Base-by-base conservation (phyloP, 2,329 filamentous ascomycete species). In the Zymoseptoria tritici region DNA sequence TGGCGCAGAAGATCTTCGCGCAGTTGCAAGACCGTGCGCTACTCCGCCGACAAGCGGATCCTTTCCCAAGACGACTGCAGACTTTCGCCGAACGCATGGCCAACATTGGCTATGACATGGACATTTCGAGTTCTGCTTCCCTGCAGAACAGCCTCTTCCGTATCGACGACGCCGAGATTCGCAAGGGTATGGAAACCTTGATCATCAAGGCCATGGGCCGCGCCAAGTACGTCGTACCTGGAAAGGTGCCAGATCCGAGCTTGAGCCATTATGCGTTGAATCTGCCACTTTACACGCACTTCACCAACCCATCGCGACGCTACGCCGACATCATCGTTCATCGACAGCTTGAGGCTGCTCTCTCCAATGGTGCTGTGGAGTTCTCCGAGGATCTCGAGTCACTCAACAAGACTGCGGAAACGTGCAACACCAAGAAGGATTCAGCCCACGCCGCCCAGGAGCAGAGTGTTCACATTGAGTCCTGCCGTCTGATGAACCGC, bases 351-450 rank as follows among this genome's bases (percentile, higher is more conserved):
- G 92, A 97, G 72, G 83, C 89, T 61, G 85, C 91, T 55, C 82
- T 99, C 46, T 94, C 91, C 0, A 85, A 91, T 57, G 90, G 89
- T 64, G 83, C 87, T 63, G 82, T 90, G 54, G 91, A 97, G 70
- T 97, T 94, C 74, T 86, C 80, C 4, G 94, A 99, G 67, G 94
- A 99, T 63, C 76, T 94, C 62, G 94, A 99, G 72, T 87, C 81
- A 59, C 80, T 99, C 50, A 86, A 86, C 69, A 99, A 97, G 84
- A 96, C 89, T 55, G 89, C 92, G 8, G 94, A 99, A 76, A 85
- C 90, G 67, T 96, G 91, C 82, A 99, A 99, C 80, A 96, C 90
- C 72, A 99, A 97, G 86, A 99, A 97, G 76, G 94, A 99, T 73
- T 97, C 92, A 11, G 91, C 94, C 1, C 93, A 96, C 78, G 94